These are phyloP conservation scores for Fraxinus anomala DNA, from an alignment of 257 asterid genomes.

Conservation along the genomic window DNA sequence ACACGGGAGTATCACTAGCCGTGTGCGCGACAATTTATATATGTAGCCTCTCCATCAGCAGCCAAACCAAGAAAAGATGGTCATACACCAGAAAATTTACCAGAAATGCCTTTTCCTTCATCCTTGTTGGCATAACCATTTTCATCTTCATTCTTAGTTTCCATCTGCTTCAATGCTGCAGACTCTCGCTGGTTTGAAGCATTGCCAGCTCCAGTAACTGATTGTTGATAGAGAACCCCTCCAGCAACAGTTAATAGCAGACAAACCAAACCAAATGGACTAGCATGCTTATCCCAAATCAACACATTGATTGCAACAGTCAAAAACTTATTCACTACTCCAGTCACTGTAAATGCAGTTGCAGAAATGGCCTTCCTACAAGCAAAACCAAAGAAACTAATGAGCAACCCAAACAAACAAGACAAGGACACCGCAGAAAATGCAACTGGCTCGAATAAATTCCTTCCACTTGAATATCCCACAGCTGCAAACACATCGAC, in stretches of 20 bases:
- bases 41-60: constrained; percentile 24
- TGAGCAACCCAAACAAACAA: constrained; percentile 90
- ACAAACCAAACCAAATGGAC: constrained; percentile 84
- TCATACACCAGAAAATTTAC: constrained; percentile 63
- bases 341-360: constrained; percentile 92
- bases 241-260: constrained; percentile 80
- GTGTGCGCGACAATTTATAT: background rate
- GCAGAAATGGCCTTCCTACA: constrained; percentile 95
- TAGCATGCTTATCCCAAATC: constrained; percentile 98
- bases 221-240: constrained; percentile 91
- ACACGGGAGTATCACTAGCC: constrained; percentile 4
- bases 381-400: constrained; percentile 96
- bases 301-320: constrained; percentile 86
- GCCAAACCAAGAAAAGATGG: constrained; percentile 22
- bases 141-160: constrained; percentile 33
- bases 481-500: constrained; percentile 61
- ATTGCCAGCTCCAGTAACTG: constrained; percentile 64
- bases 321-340: constrained; percentile 93
- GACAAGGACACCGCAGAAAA: constrained; percentile 77
- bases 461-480: constrained; percentile 45
- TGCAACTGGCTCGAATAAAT: constrained; percentile 55
- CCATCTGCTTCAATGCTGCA: constrained; percentile 39
- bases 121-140: constrained; percentile 36
- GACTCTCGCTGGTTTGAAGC: constrained; percentile 46
- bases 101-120: constrained; percentile 57